phyloP scores from a whole-genome alignment of 2,329 filamentous ascomycete species.

The Pseudogymnoascus sp. region DNA sequence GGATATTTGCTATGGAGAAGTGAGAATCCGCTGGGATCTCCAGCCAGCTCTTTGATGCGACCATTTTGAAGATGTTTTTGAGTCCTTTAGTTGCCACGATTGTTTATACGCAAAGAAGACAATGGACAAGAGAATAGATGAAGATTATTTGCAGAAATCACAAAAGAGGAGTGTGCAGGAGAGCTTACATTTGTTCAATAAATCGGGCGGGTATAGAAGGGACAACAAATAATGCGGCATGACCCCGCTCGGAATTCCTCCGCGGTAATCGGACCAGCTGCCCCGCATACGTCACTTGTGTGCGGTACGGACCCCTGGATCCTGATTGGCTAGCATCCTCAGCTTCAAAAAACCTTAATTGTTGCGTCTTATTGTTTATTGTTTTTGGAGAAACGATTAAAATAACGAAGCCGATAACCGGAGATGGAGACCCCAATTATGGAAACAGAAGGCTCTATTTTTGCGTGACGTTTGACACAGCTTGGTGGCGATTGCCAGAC shows the following conservation, averaged over 20 bases:
- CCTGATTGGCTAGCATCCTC: not conserved
- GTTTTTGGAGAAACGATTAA: not conserved
- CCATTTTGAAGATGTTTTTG: constrained; percentile 22
- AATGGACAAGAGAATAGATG: not conserved
- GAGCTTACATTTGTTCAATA: constrained; percentile 10
- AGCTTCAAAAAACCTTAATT: constrained; percentile 9
- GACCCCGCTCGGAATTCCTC: constrained; percentile 9
- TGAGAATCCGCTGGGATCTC: constrained; percentile 26
- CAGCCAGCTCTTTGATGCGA: constrained; percentile 29
- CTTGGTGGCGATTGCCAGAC: not conserved
- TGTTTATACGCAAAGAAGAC: not conserved
- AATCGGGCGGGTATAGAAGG: constrained; percentile 5
- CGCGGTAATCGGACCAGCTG: not conserved
- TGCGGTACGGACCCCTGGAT: not conserved
- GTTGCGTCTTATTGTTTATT: not conserved
- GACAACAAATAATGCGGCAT: constrained; percentile 5
- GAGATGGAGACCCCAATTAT: not conserved
- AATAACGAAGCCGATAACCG: not conserved
- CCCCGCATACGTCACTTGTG: not conserved
- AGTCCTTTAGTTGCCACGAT: constrained; percentile 3
- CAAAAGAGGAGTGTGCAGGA: not conserved
- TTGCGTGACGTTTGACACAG: not conserved
- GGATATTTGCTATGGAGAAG: constrained; percentile 70
- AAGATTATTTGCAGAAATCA: not conserved
- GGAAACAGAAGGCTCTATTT: not conserved